Evolutionary conservation across 495 filamentous ascomycete genomes (phyloP), one percentile per base, ranked within the genome.

Genomic region (Penicillium manginii): DNA sequence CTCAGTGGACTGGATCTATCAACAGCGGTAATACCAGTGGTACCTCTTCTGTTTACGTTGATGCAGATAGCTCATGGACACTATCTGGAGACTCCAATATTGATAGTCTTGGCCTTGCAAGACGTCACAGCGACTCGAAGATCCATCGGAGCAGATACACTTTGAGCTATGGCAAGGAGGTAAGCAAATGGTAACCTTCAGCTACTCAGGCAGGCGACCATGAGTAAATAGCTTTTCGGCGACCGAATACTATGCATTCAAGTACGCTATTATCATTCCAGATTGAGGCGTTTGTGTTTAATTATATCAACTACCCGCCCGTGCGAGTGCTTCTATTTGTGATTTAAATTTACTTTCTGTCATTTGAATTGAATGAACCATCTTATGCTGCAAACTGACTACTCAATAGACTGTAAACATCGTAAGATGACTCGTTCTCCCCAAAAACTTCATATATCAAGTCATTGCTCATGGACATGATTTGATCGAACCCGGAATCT

Each of bases 1-100:
- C 50, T 8, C 50, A 52, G 2, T 52, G 50, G 50, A 52, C 12
- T 35, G 50, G 50, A 8, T 29, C 50, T 52, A 19, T 52, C 26
- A 52, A 52, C 21, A n/a, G 18, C 12, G 14, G n/a, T 11, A 52
- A 52, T 19, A 39, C 15, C 10, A 35, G 29, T 0, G 50, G 50
- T 12, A 52, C 50, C 4, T 23, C 29, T 11, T 35, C 15, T 37
- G 50, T 52, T 8, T 17, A 39, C n/a, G n/a, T 52, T 15, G 50
- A 52, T 52, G 50, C 26, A 2, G 18, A 9, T 21, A 52, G 50
- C 17, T 35, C 50, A 9, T 52, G 50, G 50, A 35, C 4, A 15
- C 31, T 52, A 15, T 31, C 50, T 33, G 50, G 50, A 21, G 50
- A 52, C 17, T 52, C 50, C 17, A 37, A 52, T 2, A 33, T 37